Percentiles rank a stretch among this genome's conserved stretches.
These are phyloP conservation scores for Monascus purpureus DNA, from an alignment of 495 filamentous ascomycete species.

Conservation along the genomic window DNA sequence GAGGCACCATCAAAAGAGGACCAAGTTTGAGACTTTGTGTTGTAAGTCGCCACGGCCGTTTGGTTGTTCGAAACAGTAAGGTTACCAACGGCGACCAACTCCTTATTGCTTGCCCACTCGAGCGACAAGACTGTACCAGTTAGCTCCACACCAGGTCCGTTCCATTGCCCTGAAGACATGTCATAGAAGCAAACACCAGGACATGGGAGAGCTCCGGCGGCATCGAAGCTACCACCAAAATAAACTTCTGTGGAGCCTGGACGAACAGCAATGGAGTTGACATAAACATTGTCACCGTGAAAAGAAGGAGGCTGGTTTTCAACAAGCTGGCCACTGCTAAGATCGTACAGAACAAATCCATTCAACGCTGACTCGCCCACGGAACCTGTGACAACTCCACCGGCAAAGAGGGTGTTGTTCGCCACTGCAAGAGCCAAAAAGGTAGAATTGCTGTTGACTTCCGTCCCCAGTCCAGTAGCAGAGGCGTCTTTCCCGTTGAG, in stretches of 20 bases:
- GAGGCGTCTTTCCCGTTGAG: slow-evolving; percentile 47
- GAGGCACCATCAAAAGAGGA: slow-evolving; percentile 47
- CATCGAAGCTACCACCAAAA: slow-evolving; percentile 68
- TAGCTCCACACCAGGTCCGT: slow-evolving; percentile 54
- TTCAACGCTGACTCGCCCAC: slow-evolving; percentile 46
- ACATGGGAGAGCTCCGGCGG: slow-evolving; percentile 74
- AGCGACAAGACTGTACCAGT: slow-evolving; percentile 54
- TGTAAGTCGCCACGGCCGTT: slow-evolving; percentile 62
- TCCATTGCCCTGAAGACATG: slow-evolving; percentile 56
- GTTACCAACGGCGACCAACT: slow-evolving; percentile 63
- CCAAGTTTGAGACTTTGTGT: slow-evolving; percentile 49
- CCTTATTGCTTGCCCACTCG: slow-evolving; percentile 56
- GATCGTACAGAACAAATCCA: slow-evolving; percentile 70
- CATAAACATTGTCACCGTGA: slow-evolving; percentile 50
- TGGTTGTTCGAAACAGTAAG: slow-evolving; percentile 50
- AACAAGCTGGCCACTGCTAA: slow-evolving; percentile 44
- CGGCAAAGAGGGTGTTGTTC: slow-evolving; percentile 61
- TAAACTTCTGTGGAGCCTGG: slow-evolving; percentile 61
- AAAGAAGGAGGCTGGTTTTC: slow-evolving; percentile 55
- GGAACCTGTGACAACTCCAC: slow-evolving; percentile 62
- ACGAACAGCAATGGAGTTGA: slow-evolving; percentile 58
- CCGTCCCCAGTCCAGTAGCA: slow-evolving; percentile 57
- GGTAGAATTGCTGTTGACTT: slow-evolving; percentile 54
- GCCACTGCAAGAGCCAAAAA: slow-evolving; percentile 58
- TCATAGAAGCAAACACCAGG: slow-evolving; percentile 68